Base-by-base conservation (phyloP, 768 basidiomycete species). In the Scleroderma bovista region DNA sequence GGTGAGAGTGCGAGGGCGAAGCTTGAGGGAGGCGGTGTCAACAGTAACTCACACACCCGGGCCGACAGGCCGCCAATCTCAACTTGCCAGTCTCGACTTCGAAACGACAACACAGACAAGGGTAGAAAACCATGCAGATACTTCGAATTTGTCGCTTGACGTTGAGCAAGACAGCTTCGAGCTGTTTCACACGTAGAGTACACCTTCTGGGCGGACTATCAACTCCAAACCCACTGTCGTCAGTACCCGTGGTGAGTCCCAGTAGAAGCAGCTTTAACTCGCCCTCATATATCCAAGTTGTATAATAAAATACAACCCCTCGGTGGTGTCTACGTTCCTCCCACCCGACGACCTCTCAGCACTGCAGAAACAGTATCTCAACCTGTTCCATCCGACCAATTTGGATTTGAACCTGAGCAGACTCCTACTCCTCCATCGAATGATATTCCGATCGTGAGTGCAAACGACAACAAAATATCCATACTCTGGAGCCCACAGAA, bases 401-500 rank as follows among this genome's bases (percentile, higher is more conserved):
- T 68, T 7, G 65, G 64, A 22, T 65, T 62, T 39, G 26, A 47
- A 41, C 56, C 58, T 17, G 50, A 58, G 12, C 57, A 50, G 12
- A 46, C 31, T 3, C 48, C 44, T 3, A 53, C 36, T 31, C 19
- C 44, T 6, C 26, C 10, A 33, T 17, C 11, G 29, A 48, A 51
- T 4, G 72, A 77, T 60, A 58, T 80, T 7, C 82, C 82, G 4
- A 74, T 76, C 45, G 69, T 76, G 31, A 81, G 74, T 49, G 72
- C 73, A 43, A 82, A 84, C 52, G 80, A 78, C 17, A 67, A 65
- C 10, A 79, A 83, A 55, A 80, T 91, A 3, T 75, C 81, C 8
- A 69, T 93, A 32, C 78, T 84, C 6, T 93, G 90, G 88, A 75
- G 86, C 53, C 77, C 80, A 10, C 74, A 76, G 51, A 77, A 72